Base-by-base conservation (phyloP, 2,329 filamentous ascomycete genomes). In the Aspergillus tubingensis region DNA sequence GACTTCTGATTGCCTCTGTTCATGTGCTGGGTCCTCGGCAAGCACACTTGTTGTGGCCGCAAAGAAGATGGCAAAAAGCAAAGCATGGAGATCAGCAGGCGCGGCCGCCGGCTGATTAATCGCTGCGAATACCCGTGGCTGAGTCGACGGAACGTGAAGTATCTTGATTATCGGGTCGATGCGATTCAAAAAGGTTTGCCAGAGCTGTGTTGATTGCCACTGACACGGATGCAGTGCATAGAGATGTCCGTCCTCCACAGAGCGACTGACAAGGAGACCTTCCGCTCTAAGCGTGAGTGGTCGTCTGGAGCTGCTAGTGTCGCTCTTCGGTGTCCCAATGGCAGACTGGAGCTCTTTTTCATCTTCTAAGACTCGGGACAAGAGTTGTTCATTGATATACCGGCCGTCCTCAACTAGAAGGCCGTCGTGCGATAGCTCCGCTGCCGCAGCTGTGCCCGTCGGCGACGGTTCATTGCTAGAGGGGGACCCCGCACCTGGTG, bases 31-130 rank as follows among this genome's bases (percentile, higher is more conserved):
- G 21, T 69, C 62, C 47, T 65, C 64, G 4, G 68, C 62, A 25
- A 65, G 36, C 7, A 66, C 54, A 10, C 62, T 49, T 8, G 70
- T 72, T 1, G 65, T 61, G 25, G 68, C 69, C 8, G 61, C 65
- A 36, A 70, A 73, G 52, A 65, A 72, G 8, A 73, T 66, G n/a
- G 70, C 65, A 57, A 70, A 73, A 3, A 73, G 59, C 32, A 73
- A 61, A 38, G 70, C 66, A 23, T 63, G 63, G 4, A 65, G 54
- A 54, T 73, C 71, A 2, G 62, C 25, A 10, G 56, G 36, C 13
- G 60, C 67, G 7, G 61, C 60, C 13, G 62, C 50, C 2, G 69
- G 69, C 21, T 64, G 52, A 30, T 64, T 70, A 21, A 74, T 74
- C 1, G 72, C 70, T 23, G 65, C 64, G 55, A 73, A 73, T 5